phyloP scores from a whole-genome alignment of 106 monocot genomes.

The Chionographis japonica region DNA sequence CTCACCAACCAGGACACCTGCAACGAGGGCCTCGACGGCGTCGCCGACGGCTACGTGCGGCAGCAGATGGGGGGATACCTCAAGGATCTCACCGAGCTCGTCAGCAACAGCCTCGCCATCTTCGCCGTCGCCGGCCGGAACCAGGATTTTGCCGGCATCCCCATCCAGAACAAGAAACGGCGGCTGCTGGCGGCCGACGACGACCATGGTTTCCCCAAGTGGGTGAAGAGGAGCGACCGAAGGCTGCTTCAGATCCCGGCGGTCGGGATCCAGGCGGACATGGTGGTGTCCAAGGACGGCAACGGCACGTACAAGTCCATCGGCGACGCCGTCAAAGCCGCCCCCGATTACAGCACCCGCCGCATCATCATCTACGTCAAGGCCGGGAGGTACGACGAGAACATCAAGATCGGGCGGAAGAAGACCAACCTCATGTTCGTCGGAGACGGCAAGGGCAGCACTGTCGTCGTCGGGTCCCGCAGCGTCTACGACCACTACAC shows the following conservation, averaged over 20 bases:
- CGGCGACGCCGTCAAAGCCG: conserved; percentile 64
- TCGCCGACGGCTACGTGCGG: conserved; percentile 28
- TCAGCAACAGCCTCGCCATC: conserved; percentile 83
- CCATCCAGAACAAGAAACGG: conserved; percentile 55
- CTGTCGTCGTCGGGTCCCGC: conserved; percentile 28
- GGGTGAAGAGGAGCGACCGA: conserved; percentile 55
- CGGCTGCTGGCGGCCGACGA: conserved; percentile 13
- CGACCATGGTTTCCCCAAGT: conserved; percentile 39
- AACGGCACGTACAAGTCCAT: conserved; percentile 70
- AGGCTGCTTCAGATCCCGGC: conserved; percentile 56
- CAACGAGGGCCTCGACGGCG: conserved; percentile 56
- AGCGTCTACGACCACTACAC: conserved; percentile 44
- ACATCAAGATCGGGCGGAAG: conserved; percentile 57
- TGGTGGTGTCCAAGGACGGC: conserved; percentile 73
- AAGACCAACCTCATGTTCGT: conserved; percentile 67
- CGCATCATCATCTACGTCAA: conserved; percentile 76
- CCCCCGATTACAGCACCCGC: conserved; percentile 59
- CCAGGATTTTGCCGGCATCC: conserved; percentile 64
- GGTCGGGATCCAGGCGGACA: conserved; percentile 40
- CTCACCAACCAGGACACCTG: conserved; percentile 97
- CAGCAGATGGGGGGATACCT: conserved; percentile 50
- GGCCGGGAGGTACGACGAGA: conserved; percentile 79
- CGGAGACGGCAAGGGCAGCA: conserved; percentile 51
- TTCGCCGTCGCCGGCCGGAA: conserved; percentile 47
- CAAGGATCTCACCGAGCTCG: conserved; percentile 53